A percentile compares a stretch with the other conserved stretches of the same genome.
These are phyloP conservation scores for Calocera viscosa DNA, from an alignment of 768 basidiomycete genomes.

Conservation along the genomic window DNA sequence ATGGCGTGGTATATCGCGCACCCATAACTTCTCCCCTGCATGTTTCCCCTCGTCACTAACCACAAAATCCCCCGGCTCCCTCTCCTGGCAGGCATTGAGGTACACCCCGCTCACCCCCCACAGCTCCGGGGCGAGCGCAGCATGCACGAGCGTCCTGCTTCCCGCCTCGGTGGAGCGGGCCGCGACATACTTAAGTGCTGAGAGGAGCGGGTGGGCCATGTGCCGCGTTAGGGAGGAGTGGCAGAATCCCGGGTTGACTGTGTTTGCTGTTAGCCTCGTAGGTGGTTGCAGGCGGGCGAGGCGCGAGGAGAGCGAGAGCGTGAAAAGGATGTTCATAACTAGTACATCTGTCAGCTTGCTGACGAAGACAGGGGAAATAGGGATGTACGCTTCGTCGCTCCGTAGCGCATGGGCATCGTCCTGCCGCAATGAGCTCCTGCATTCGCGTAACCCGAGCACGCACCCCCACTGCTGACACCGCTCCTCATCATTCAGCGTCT, in stretches of 20 bases:
- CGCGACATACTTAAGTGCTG: slow-evolving; percentile 23
- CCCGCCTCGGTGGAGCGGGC: slow-evolving; percentile 32
- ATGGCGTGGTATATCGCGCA: slow-evolving; percentile 15
- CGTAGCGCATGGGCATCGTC: slow-evolving; percentile 7
- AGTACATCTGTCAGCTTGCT: too few relatives aligned
- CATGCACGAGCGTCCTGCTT: slow-evolving; percentile 29
- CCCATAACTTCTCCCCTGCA: slow-evolving; percentile 31
- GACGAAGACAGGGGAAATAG: too few relatives aligned
- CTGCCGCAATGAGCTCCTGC: too few relatives aligned
- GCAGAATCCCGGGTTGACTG: background rate
- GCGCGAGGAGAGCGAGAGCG: background rate
- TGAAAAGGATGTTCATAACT: slow-evolving; percentile 1
- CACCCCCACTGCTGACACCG: background rate
- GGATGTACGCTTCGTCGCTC: slow-evolving; percentile 9
- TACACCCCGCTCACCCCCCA: slow-evolving; percentile 28
- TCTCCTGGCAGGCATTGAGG: slow-evolving; percentile 19
- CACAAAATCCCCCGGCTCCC: slow-evolving; percentile 29
- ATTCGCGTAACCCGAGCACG: too few relatives aligned
- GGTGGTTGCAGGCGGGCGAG: background rate
- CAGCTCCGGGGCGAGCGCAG: slow-evolving; percentile 24
- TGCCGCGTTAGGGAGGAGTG: background rate
- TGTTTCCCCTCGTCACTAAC: slow-evolving; percentile 26
- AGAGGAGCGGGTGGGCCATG: background rate
- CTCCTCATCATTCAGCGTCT: slow-evolving; percentile 20
- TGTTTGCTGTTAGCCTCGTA: background rate